Evolutionary conservation across 257 asterid species (phyloP), one percentile per base, ranked within the genome.

Genomic region (Dorcoceras hygrometricum): DNA sequence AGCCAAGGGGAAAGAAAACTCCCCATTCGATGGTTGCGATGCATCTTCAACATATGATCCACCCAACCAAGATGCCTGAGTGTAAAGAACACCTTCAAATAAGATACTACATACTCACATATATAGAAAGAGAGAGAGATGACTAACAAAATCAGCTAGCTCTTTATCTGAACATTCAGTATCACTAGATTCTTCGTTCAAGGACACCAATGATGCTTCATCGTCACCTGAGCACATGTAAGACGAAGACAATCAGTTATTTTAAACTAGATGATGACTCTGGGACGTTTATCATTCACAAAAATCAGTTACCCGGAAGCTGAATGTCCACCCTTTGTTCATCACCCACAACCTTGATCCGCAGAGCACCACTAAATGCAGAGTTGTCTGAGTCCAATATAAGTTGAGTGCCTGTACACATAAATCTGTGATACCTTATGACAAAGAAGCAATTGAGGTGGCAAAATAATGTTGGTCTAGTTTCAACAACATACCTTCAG

Each of bases 1-100:
- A 19, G 84, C 83, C 76, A 71, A 55, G 48, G 96, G 91, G 74
- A 90, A 51, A 67, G 79, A 71, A 62, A 94, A 74, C 80, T 80
- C 88, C 81, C 96, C 97, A 71, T 66, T 80, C 71, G 82, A 77
- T 67, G 80, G 84, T 57, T 69, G 67, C 4, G 82, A 76, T 61
- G 76, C 74, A 71, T 73, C 86, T 71, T 84, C 80, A 71, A 72
- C 72, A 75, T 94, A 94, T 50, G 99, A 85, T 76, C 97, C 99
- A 60, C 96, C 94, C 76, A 90, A 69, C 90, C 85, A 85, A 67
- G 95, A 84, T 29, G 96, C 97, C 99, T 94, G 76, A 55, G 53
- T 64, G 66, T 19, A 70, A 14, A 59, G 59, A 39, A 62, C 51
- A 67, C 27, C 18, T 71, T 73, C 59, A 71, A 53, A 71, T 66